Conservation (phyloP, 2,329 filamentous ascomycete species). For the Ophiostoma sp. region DNA sequence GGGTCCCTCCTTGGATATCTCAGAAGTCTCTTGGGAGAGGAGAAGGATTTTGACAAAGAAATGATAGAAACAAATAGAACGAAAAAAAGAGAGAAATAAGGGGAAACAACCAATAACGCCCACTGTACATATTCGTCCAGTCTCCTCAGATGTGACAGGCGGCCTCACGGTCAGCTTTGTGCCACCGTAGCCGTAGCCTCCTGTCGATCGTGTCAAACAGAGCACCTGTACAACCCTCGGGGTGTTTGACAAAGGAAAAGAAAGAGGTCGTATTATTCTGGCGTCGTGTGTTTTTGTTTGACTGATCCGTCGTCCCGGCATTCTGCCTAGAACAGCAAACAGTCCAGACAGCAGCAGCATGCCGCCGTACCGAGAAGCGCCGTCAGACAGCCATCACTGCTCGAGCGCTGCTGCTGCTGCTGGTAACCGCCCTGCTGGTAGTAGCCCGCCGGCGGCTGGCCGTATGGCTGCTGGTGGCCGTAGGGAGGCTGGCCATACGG, state of each 20-base stretch:
- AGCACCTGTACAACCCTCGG: neutral
- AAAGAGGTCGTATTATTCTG: neutral
- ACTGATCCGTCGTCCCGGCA: neutral
- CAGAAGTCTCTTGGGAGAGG: neutral
- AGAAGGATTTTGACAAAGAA: neutral
- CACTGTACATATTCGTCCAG: neutral
- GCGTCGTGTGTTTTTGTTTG: neutral
- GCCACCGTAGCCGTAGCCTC: neutral
- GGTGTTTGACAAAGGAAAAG: neutral
- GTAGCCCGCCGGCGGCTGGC: constrained; percentile 33
- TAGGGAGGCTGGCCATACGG: constrained; percentile 37
- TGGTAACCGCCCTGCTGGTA: constrained; percentile 38
- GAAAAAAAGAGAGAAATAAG: too few relatives aligned
- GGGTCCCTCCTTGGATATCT: constrained; percentile 9
- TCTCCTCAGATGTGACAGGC: neutral
- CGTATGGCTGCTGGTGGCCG: constrained; percentile 32
- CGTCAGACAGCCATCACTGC: constrained; percentile 40
- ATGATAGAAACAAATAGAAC: neutral
- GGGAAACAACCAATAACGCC: neutral
- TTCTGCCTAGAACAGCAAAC: constrained; percentile 49
- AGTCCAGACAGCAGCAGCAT: constrained; percentile 61
- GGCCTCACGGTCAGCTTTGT: neutral
- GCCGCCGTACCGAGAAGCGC: constrained; percentile 53
- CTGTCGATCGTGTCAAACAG: too few relatives aligned
- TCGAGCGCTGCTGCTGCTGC: constrained; percentile 31